phyloP scores from a whole-genome alignment of 345 rosid species.

The Eucalyptus virginea region DNA sequence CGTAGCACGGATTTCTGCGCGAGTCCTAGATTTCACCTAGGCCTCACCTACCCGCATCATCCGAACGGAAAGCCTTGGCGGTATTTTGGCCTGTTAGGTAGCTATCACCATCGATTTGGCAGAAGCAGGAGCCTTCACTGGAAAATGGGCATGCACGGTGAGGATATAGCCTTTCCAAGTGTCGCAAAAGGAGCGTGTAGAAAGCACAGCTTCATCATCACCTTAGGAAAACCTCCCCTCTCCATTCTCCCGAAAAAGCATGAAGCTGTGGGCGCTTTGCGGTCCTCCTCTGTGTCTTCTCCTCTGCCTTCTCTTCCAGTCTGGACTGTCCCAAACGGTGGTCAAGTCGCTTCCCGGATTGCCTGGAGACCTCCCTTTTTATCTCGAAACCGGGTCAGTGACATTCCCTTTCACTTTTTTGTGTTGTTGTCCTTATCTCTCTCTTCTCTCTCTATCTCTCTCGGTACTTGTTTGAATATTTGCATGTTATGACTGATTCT shows the following conservation, averaged over 20 bases:
- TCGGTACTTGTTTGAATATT: background rate
- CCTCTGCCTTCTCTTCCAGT: background rate
- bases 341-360: slow-evolving; percentile 4
- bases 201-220: too few relatives aligned
- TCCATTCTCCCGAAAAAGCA: background rate
- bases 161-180: background rate
- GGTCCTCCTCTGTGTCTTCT: background rate
- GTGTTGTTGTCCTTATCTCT: background rate
- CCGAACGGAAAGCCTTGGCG: background rate
- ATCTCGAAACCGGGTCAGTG: slow-evolving; percentile 10
- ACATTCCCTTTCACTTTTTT: too few relatives aligned
- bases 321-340: background rate
- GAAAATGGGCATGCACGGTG: background rate
- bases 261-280: background rate
- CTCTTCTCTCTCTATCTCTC: background rate
- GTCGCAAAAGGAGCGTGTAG: too few relatives aligned
- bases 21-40: background rate
- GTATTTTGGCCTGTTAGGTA: background rate
- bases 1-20: background rate
- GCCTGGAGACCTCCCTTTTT: slow-evolving; percentile 3
- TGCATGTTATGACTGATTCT: background rate
- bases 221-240: background rate
- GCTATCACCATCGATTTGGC: background rate
- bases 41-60: background rate
- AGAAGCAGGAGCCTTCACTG: background rate